These are phyloP conservation scores for Babesia ovis DNA, from an alignment of 169 alveolate species.

Conservation along the genomic window DNA sequence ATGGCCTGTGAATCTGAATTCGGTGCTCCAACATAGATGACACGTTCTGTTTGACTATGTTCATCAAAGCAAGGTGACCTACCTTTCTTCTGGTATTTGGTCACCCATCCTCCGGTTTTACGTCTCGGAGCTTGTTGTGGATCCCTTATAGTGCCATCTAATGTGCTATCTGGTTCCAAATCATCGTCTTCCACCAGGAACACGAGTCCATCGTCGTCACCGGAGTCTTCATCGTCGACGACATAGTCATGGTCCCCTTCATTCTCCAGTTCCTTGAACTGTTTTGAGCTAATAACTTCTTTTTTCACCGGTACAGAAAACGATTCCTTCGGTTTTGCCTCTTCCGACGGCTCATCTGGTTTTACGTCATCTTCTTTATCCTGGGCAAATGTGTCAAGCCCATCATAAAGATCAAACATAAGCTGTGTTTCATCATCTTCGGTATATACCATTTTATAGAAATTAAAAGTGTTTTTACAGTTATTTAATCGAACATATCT, in stretches of 20 bases:
- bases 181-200: conserved; percentile 58
- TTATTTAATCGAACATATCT: background rate
- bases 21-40: conserved; percentile 62
- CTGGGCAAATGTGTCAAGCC: conserved; percentile 61
- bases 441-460: conserved; percentile 3
- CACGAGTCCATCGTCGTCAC: conserved; percentile 47
- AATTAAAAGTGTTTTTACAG: background rate
- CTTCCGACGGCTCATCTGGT: too few species aligned
- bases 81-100: conserved; percentile 13
- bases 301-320: background rate
- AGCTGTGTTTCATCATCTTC: conserved; percentile 47
- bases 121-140: background rate
- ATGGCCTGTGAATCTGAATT: conserved; percentile 38
- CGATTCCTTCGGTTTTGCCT: background rate
- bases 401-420: conserved; percentile 70
- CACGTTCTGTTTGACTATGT: conserved; percentile 38
- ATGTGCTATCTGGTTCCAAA: background rate
- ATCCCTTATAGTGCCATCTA: background rate
- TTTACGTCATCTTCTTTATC: background rate
- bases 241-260: conserved; percentile 18
- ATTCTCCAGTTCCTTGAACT: background rate
- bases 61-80: background rate
- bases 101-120: conserved; percentile 34
- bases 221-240: conserved; percentile 2
- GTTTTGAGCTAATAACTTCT: background rate